A percentile compares a stretch with the other conserved stretches of the same genome.
phyloP scores from a whole-genome alignment of 331 rosid species.

The Quercus phellos region DNA sequence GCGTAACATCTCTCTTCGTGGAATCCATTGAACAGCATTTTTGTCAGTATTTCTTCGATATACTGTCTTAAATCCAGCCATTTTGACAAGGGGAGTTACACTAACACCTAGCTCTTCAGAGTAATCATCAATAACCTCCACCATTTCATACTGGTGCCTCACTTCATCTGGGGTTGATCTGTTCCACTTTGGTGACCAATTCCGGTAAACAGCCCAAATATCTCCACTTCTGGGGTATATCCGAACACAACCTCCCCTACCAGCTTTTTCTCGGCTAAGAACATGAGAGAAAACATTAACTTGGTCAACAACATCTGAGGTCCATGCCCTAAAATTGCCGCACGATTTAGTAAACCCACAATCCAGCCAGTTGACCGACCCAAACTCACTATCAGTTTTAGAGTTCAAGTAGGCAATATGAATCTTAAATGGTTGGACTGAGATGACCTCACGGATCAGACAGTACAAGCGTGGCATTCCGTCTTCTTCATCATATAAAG shows the following conservation, averaged over 20 bases:
- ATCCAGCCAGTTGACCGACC: constrained; percentile 75
- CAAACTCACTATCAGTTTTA: constrained; percentile 86
- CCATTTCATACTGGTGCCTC: constrained; percentile 94
- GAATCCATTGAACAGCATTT: constrained; percentile 67
- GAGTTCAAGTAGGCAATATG: constrained; percentile 85
- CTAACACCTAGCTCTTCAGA: constrained; percentile 90
- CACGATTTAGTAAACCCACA: constrained; percentile 96
- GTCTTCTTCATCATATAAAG: constrained; percentile 94
- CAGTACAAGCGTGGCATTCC: constrained; percentile 99
- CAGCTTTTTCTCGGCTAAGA: constrained; percentile 67
- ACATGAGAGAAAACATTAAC: constrained; percentile 90
- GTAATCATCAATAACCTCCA: constrained; percentile 89
- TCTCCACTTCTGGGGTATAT: constrained; percentile 85
- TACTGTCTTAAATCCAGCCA: constrained; percentile 85
- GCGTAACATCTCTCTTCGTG: constrained; percentile 82
- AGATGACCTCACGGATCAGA: constrained; percentile 80
- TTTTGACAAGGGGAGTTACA: constrained; percentile 71
- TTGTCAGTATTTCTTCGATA: constrained; percentile 62
- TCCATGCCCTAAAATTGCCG: constrained; percentile 84
- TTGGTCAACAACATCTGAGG: constrained; percentile 76
- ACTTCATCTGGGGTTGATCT: constrained; percentile 78
- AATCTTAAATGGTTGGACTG: constrained; percentile 79
- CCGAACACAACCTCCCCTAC: constrained; percentile 86
- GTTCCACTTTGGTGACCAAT: constrained; percentile 87
- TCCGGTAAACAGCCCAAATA: constrained; percentile 86